Percentiles rank a stretch among this genome's conserved stretches.
Conservation (phyloP, 202 grass and related monocot species). For the Tripidium arundinaceum region DNA sequence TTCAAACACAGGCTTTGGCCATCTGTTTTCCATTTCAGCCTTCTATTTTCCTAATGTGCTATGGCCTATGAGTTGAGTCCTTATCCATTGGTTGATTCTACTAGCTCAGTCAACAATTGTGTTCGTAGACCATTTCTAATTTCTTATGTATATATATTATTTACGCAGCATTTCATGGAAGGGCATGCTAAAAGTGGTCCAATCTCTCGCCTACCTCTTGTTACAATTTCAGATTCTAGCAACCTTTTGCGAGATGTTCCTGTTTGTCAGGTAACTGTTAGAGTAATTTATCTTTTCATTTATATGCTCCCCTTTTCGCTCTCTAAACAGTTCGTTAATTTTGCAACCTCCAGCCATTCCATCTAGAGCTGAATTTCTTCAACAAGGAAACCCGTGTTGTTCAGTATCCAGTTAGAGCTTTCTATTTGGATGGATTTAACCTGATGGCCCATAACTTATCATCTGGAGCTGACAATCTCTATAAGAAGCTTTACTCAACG, state of each 20-base stretch:
- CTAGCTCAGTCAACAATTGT: neutral
- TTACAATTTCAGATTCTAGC: conserved; percentile 86
- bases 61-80: neutral
- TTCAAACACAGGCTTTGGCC: conserved; percentile 13
- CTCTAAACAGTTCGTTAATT: conserved; percentile 28
- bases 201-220: conserved; percentile 81
- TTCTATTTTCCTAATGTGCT: conserved; percentile 21
- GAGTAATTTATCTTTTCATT: conserved; percentile 15
- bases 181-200: conserved; percentile 99
- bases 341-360: conserved; percentile 69
- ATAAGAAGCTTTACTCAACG: conserved; percentile 97
- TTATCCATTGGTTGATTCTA: conserved; percentile 26
- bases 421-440: conserved; percentile 93
- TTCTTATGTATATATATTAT: conserved; percentile 32
- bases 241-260: conserved; percentile 89
- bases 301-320: neutral
- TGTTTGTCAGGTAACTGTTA: conserved; percentile 79
- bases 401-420: conserved; percentile 90
- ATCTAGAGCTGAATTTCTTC: conserved; percentile 99
- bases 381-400: conserved; percentile 86
- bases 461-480: conserved; percentile 88
- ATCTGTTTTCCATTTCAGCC: conserved; percentile 1
- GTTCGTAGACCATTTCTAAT: conserved; percentile 10
- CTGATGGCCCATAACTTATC: conserved; percentile 94
- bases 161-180: conserved; percentile 93